Conservation (phyloP, 345 rosid genomes). For the Durio zibethinus region DNA sequence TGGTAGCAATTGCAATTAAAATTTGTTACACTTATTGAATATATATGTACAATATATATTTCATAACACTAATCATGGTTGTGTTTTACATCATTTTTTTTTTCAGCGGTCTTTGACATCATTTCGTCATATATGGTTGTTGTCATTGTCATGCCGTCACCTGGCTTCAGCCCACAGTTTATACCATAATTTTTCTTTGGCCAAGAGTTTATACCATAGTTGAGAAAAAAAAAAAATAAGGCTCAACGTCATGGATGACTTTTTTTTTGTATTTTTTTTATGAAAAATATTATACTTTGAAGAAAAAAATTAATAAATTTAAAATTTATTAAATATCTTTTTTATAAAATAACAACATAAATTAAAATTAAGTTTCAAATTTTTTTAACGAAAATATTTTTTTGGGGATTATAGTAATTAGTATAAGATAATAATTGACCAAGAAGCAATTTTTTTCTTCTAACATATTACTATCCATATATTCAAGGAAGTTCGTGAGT, state of each 20-base stretch:
- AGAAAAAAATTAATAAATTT: no score
- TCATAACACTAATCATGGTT: background rate
- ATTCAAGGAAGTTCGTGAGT: background rate
- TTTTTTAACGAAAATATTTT: background rate
- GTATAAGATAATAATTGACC: background rate
- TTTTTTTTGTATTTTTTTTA: background rate
- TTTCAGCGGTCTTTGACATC: no score
- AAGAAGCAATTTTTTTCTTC: background rate
- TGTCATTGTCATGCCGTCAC: slow-evolving; percentile 3
- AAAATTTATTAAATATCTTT: no score
- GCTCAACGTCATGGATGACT: background rate
- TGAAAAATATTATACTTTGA: no score
- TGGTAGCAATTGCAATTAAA: background rate
- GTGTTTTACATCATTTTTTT: background rate
- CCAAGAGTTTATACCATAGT: background rate
- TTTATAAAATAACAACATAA: no score
- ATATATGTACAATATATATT: background rate
- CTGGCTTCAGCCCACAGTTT: slow-evolving; percentile 3
- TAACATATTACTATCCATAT: background rate
- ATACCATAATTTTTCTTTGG: background rate
- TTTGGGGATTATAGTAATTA: background rate
- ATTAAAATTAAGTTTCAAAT: no score
- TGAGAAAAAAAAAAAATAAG: background rate
- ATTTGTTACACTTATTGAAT: background rate
- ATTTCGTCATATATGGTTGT: background rate